Evolutionary conservation across 495 filamentous ascomycete species (phyloP), one percentile per base, ranked within the genome.

Genomic region (Gamarada debralockiae): DNA sequence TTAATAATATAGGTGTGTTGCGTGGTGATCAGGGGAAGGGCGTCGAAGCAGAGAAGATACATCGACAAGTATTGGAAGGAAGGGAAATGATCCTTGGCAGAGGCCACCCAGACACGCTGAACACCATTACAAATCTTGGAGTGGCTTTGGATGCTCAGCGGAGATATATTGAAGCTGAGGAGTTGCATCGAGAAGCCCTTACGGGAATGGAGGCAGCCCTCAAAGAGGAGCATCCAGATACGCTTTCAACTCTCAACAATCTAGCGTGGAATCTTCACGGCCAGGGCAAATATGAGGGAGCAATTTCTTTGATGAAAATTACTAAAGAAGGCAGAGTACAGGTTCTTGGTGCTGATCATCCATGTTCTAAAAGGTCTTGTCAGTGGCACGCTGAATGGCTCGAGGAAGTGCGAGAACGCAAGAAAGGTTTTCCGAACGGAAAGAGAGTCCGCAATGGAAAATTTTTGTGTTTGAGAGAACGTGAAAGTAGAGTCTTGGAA

Each of bases 141-240:
- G n/a, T 34, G 8, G n/a, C 31, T 8, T n/a, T 34, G 8, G 8
- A 34, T n/a, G 8, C 8, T 8, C 31, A 34, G 31, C 8, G n/a
- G 31, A 34, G 8, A n/a, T 34, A 34, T 34, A 34, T 8, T 34
- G 31, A 34, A 34, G 31, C 31, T 34, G 31, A 34, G n/a, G n/a
- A 34, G 12, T 10, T 36, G 12, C 12, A 9, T 13, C 20, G 23
- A 15, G 48, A 63, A 49, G 56, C 58, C 17, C 40, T 61, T 15
- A 33, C 62, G n/a, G 31, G 31, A n/a, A 8, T 8, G 31, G 31
- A 34, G 31, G n/a, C 8, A n/a, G 8, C 8, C 8, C 31, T 34
- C n/a, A n/a, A n/a, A 34, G 31, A 34, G n/a, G 31, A 34, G 8
- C 8, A 34, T n/a, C 8, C n/a, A 34, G 31, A 34, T n/a, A 34